These are phyloP conservation scores for Effrenium voratum DNA, from an alignment of 73 alveolate species.

Conservation along the genomic window DNA sequence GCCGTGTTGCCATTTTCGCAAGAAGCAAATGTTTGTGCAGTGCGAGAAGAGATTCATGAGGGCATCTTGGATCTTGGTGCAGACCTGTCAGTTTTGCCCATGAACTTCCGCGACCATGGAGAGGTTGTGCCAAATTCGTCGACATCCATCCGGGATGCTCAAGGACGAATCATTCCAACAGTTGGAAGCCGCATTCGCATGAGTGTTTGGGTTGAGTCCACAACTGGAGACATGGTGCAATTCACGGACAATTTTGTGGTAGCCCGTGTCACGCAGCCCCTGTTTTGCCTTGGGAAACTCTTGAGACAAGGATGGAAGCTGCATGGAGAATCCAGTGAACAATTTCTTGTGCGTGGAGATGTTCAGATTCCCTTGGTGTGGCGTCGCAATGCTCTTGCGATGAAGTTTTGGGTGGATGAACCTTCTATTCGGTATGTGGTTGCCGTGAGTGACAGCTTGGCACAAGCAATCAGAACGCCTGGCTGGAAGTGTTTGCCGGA, in stretches of 20 bases:
- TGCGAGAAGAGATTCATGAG: too few species aligned
- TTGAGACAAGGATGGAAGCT: not conserved
- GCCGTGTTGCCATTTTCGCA: too few species aligned
- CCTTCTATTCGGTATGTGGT: not conserved
- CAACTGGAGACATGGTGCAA: not conserved
- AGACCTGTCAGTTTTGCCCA: slow-evolving; percentile 1
- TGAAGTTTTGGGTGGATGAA: not conserved
- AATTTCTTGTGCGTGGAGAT: not conserved
- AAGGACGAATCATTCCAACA: not conserved
- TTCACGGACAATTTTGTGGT: not conserved
- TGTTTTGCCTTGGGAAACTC: not conserved
- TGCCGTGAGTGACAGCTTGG: not conserved
- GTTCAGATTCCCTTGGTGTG: not conserved
- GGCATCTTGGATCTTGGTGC: slow-evolving; percentile 3
- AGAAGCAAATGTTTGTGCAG: too few species aligned
- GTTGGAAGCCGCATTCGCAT: not conserved
- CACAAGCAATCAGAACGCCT: not conserved
- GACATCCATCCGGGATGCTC: not conserved
- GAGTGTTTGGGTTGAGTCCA: not conserved
- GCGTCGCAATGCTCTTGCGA: not conserved
- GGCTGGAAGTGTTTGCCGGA: not conserved
- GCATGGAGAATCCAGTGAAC: not conserved
- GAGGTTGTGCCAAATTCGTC: not conserved
- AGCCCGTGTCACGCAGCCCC: not conserved
- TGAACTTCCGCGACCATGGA: not conserved